These are phyloP conservation scores for Persicaria tinctoria DNA, from an alignment of 148 eudicot genomes.

Conservation along the genomic window DNA sequence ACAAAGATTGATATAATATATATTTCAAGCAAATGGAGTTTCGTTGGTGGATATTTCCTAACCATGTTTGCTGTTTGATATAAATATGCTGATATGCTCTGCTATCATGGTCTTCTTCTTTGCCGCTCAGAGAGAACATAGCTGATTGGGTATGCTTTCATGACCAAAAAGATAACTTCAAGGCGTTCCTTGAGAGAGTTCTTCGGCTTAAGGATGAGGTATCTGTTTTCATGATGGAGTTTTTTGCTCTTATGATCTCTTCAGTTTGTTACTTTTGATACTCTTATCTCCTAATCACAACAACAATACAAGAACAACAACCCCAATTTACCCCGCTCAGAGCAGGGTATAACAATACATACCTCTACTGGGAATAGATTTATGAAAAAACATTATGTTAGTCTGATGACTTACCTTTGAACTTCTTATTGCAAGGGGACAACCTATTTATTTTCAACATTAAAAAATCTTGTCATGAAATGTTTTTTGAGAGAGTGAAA, in stretches of 20 bases:
- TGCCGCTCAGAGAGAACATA: too few species aligned
- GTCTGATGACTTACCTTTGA: neutral
- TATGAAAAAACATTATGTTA: neutral
- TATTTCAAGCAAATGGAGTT: too few species aligned
- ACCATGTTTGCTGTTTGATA: too few species aligned
- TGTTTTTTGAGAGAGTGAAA: neutral
- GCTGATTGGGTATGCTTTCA: too few species aligned
- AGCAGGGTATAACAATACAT: too few species aligned
- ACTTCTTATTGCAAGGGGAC: neutral
- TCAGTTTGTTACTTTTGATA: neutral
- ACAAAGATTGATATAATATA: too few species aligned
- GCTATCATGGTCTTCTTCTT: too few species aligned
- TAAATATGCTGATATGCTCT: too few species aligned
- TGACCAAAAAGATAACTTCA: too few species aligned
- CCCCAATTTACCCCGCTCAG: too few species aligned
- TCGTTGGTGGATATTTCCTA: too few species aligned
- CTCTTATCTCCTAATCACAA: neutral
- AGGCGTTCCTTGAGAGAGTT: conserved; percentile 75
- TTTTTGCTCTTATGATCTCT: neutral
- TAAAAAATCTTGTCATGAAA: neutral
- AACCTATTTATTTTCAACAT: neutral
- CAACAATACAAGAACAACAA: too few species aligned
- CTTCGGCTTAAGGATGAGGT: conserved; percentile 78
- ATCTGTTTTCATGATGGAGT: conserved; percentile 14
- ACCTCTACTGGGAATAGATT: neutral